Evolutionary conservation across 1,139 yeast genomes (phyloP), one percentile per base, ranked within the genome.

Genomic region (Pichia sp.): DNA sequence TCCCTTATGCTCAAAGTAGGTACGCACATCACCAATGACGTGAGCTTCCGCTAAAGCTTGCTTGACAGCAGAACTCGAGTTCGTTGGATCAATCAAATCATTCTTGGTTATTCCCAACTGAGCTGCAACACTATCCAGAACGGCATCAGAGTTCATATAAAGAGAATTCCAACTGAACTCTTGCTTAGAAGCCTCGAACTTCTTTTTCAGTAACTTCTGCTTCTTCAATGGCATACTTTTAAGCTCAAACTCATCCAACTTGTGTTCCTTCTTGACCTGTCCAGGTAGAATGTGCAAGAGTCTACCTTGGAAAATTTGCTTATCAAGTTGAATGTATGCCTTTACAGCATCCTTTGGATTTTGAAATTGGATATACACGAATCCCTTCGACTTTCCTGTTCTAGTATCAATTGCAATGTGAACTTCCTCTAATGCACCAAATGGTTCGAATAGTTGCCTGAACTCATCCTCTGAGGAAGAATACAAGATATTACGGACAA

Each of bases 11-110:
- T 86, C 94, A 58, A 91, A 91, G 59, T 77, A 91, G 49, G 76
- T 76, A 52, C 95, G 75, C 12, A 91, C 95, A 58, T 83, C 93
- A 31, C 91, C 93, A 53, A 91, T 80, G 17, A 88, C 95, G 54
- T 87, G 91, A 1, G 97, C 94, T 63, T 91, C 99, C 0, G 99
- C 98, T 46, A 91, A 71, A 0, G 98, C 97, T 59, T 88, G 97
- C 54, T 87, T 86, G n/a, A 91, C 97, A 1, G 95, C 96, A 34
- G 95, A 83, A 46, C 72, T 79, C 5, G 95, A 73, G 48, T 79
- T 83, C 49, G 85, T 82, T 1, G 96, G 94, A 57, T 91, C 93
- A 42, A 91, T 73, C 52, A 91, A 70, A 43, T 86, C 87, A 3
- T 93, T 69, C 56, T 91, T 93, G 22, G 77, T 59, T 35, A 93